Base-by-base conservation (phyloP, 345 rosid genomes). In the Erodium maritimum region DNA sequence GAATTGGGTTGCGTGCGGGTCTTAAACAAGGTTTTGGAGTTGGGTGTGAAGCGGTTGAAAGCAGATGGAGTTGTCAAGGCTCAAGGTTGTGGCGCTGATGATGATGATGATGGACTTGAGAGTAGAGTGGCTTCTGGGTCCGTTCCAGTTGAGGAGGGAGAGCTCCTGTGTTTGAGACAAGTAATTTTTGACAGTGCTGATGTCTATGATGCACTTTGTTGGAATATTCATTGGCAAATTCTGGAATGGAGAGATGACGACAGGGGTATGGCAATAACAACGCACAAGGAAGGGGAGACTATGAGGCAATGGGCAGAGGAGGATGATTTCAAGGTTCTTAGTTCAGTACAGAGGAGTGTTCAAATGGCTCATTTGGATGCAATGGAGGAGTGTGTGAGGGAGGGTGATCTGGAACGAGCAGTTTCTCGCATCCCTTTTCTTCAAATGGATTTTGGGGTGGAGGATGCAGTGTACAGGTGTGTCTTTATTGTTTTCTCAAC, bases 321-420 rank as follows among this genome's bases (percentile, higher is more conserved):
- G 66, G 81, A 76, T 67, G 78, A 66, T 59, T 61, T 61, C 20
- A 77, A 69, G 61, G 74, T 86, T 66, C 79, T 91, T 68, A 25
- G 65, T 60, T 64, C 76, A 71, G 77, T 91, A 48, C 83, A 62
- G 67, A 79, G 64, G 62, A 71, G 70, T 65, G 83, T 85, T 64
- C 98, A 91, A 73, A 61, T 81, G 54, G 84, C 82, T 9, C 95
- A 88, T 71, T 79, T 91, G 79, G 83, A 77, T 75, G 85, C 89
- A 25, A 73, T 86, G 69, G 73, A 66, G 56, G 68, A 63, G 55
- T 68, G 71, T 23, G 21, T 82, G 57, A 65, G 67, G 56, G 73
- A 69, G 46, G 88, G 66, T 4, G 81, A 83, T 54, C 88, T 67
- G 64, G 84, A 78, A 37, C 77, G 80, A 12, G 89, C 87, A 0